These are phyloP conservation scores for Nannochloropsis salina DNA, from an alignment of 108 stramenopile genomes.

Conservation along the genomic window DNA sequence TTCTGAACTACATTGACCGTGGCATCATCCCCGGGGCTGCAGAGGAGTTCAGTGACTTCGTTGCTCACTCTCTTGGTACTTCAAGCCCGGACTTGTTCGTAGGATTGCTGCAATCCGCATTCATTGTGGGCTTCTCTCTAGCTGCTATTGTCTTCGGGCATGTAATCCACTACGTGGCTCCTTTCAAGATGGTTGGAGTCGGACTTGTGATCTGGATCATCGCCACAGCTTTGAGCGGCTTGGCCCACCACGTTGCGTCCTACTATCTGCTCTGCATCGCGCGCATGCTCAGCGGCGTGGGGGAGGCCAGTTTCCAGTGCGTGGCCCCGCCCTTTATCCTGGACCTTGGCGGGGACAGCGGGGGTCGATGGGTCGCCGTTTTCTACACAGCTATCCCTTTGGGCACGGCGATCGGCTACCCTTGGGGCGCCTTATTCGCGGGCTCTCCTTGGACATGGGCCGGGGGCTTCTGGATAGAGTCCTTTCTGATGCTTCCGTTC, in stretches of 20 bases:
- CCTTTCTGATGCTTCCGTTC: slow-evolving; percentile 46
- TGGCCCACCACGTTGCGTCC: slow-evolving; percentile 34
- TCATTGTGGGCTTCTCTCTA: slow-evolving; percentile 53
- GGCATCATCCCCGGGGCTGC: slow-evolving; percentile 55
- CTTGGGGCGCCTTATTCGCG: slow-evolving; percentile 48
- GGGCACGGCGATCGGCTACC: slow-evolving; percentile 56
- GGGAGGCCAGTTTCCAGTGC: slow-evolving; percentile 51
- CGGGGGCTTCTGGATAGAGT: slow-evolving; percentile 54
- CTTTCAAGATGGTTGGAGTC: slow-evolving; percentile 47
- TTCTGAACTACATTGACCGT: slow-evolving; percentile 46
- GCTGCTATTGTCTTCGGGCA: slow-evolving; percentile 47
- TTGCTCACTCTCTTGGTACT: slow-evolving; percentile 34
- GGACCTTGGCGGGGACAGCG: slow-evolving; percentile 36
- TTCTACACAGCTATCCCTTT: slow-evolving; percentile 57
- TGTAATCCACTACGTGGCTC: slow-evolving; percentile 39
- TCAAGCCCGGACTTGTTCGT: slow-evolving; percentile 46
- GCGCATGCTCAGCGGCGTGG: slow-evolving; percentile 53
- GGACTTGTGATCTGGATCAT: slow-evolving; percentile 47
- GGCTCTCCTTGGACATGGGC: slow-evolving; percentile 40
- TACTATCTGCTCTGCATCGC: slow-evolving; percentile 44
- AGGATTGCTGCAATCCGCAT: slow-evolving; percentile 53
- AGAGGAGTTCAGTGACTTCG: slow-evolving; percentile 49
- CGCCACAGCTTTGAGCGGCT: slow-evolving; percentile 38
- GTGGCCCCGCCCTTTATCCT: slow-evolving; percentile 57
- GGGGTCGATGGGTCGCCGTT: slow-evolving; percentile 51